Evolutionary conservation across 2,329 filamentous ascomycete genomes (phyloP).

Genomic region (Diaporthe nobilis): DNA sequence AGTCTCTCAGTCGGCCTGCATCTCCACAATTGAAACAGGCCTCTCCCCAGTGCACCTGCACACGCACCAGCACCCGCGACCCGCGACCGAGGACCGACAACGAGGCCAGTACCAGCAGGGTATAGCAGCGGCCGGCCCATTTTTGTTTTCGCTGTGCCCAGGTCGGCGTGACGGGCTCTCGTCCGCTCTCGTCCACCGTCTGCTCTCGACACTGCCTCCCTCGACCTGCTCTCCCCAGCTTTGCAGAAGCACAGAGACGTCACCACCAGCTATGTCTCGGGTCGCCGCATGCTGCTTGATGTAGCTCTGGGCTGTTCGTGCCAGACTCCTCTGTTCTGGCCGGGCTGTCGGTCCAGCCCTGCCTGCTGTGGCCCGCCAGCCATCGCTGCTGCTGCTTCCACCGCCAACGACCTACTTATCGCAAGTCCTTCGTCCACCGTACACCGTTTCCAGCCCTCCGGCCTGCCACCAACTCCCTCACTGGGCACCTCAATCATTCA

Average conservation of each 20-base stretch:
- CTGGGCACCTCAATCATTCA: slow-evolving; percentile 40
- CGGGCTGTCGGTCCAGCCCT: slow-evolving; percentile 35
- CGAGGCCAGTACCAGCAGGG: slow-evolving; percentile 20
- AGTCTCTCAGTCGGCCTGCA: background rate
- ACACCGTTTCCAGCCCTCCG: slow-evolving; percentile 25
- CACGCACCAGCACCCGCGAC: background rate
- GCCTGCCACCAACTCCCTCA: slow-evolving; percentile 40
- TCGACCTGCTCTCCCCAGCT: background rate
- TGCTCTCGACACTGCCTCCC: slow-evolving; percentile 23
- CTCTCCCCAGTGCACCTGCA: slow-evolving; percentile 26
- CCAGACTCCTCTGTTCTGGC: slow-evolving; percentile 36
- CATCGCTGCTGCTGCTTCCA: background rate
- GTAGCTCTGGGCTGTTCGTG: slow-evolving; percentile 42
- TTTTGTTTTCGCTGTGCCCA: slow-evolving; percentile 1
- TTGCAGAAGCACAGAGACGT: slow-evolving; percentile 34
- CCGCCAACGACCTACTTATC: slow-evolving; percentile 16
- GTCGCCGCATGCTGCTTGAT: slow-evolving; percentile 39
- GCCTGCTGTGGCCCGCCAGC: slow-evolving; percentile 8
- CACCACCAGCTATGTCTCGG: slow-evolving; percentile 43
- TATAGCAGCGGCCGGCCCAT: slow-evolving; percentile 15
- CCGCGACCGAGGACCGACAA: slow-evolving; percentile 9
- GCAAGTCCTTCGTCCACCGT: slow-evolving; percentile 7
- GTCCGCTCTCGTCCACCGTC: background rate
- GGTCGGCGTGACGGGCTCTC: slow-evolving; percentile 8
- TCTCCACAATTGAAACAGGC: slow-evolving; percentile 22